Evolutionary conservation across 257 asterid species (phyloP), one percentile per base, ranked within the genome.

Genomic region (Petunia secreta): DNA sequence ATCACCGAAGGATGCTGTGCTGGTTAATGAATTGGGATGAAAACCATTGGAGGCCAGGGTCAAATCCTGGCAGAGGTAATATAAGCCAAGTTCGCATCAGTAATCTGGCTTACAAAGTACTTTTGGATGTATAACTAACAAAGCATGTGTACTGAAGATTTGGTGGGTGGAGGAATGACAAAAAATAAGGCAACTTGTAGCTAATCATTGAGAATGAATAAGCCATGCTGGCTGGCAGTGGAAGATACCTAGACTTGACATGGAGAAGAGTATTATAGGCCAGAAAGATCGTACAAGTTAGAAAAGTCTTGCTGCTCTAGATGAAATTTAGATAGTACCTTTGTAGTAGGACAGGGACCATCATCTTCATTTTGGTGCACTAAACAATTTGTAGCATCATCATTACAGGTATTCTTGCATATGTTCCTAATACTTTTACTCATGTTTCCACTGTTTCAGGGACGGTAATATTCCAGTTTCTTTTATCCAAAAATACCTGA

Each of bases 381-480:
- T n/a, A n/a, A n/a, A n/a, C n/a, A n/a, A n/a, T n/a, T n/a, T n/a
- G n/a, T n/a, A n/a, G n/a, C n/a, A n/a, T n/a, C n/a, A n/a, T n/a
- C n/a, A n/a, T 25, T 44, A 50, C 62, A 11, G 25, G 78, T 16
- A 53, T 82, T 58, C 59, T 75, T 79, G 14, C 46, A 25, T 8
- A 38, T 75, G 14, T 57, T 9, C 40, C 2, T 25, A 40, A 8
- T 34, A 8, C 25, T 62, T 34, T 38, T 73, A 48, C 78, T 79
- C 37, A 55, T 63, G 63, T 69, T 39, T 55, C 41, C 37, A 36
- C 60, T 82, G 75, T 80, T 75, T 78, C 95, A 95, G 99, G 88
- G 98, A 95, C 81, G 97, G 97, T 73, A 88, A 82, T 63, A 85
- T 95, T 76, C 91, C 97, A 2, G 90, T 93, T 86, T 93, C 94